phyloP scores from a whole-genome alignment of 2,329 filamentous ascomycete genomes.

The Diaporthe capsici region DNA sequence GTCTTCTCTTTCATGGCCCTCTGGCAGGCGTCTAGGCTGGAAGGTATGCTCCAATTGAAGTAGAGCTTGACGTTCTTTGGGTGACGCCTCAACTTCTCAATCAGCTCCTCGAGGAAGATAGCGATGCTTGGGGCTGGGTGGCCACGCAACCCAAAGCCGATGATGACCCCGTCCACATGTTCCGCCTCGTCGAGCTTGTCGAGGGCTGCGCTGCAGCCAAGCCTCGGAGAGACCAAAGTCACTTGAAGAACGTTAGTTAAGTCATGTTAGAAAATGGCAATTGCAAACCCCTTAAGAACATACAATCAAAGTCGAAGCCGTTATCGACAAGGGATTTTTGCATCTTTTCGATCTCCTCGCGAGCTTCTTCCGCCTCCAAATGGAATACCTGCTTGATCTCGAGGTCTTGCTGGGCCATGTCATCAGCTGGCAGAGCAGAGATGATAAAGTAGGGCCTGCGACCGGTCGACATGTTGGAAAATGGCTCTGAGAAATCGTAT shows the following conservation, averaged over 20 bases:
- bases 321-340: not conserved
- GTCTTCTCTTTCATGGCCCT: conserved; percentile 1
- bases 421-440: not conserved
- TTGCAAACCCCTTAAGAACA: no score
- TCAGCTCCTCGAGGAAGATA: not conserved
- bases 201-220: not conserved
- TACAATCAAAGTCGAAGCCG: conserved; percentile 11
- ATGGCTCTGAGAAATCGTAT: no score
- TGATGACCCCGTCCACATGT: not conserved
- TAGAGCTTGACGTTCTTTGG: conserved; percentile 4
- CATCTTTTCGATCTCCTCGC: not conserved
- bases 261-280: not conserved
- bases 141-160: conserved; percentile 4
- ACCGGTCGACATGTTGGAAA: not conserved
- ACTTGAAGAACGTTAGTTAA: not conserved
- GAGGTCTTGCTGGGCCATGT: not conserved
- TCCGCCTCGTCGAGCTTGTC: conserved; percentile 1
- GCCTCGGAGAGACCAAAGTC: not conserved
- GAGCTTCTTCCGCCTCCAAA: not conserved
- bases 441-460: conserved; percentile 11
- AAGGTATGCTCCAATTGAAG: conserved; percentile 7
- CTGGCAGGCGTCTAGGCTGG: conserved; percentile 10
- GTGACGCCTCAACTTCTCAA: not conserved
- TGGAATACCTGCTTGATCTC: not conserved
- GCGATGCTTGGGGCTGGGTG: conserved; percentile 11